These are phyloP conservation scores for Magnolia officinalis DNA, from an alignment of 164 flowering plant genomes.

Conservation along the genomic window DNA sequence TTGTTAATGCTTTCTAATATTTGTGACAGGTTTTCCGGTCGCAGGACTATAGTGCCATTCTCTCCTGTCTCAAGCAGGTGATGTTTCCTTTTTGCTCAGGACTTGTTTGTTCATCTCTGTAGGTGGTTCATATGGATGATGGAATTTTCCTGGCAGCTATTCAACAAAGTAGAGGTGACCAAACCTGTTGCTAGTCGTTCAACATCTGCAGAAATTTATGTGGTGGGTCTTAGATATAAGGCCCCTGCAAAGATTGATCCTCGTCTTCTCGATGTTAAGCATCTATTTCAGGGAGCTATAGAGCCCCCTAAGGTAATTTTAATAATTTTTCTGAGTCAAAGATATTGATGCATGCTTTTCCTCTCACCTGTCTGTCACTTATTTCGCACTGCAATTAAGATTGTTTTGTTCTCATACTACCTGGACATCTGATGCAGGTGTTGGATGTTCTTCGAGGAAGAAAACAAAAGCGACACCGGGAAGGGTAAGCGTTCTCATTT, in stretches of 20 bases:
- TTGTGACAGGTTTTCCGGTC: slow-evolving; percentile 82
- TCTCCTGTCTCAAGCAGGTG: slow-evolving; percentile 85
- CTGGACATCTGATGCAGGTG: slow-evolving; percentile 36
- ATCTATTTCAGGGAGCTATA: slow-evolving; percentile 61
- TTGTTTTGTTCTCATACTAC: not conserved
- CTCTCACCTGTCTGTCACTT: not conserved
- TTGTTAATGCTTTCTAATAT: not conserved
- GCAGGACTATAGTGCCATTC: slow-evolving; percentile 82
- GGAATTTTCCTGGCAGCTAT: slow-evolving; percentile 48
- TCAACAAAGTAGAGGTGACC: slow-evolving; percentile 87
- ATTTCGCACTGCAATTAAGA: not conserved
- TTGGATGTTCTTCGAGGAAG: slow-evolving; percentile 74
- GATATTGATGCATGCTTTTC: not conserved
- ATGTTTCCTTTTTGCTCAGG: not conserved
- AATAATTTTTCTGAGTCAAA: not conserved
- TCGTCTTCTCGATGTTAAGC: slow-evolving; percentile 82
- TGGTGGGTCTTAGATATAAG: slow-evolving; percentile 68
- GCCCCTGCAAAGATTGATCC: slow-evolving; percentile 98
- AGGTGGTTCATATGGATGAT: not conserved
- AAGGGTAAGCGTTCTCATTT: slow-evolving; percentile 47
- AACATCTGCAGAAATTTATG: slow-evolving; percentile 84
- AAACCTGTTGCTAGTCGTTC: slow-evolving; percentile 91
- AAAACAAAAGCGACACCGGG: slow-evolving; percentile 86
- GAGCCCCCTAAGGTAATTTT: slow-evolving; percentile 65
- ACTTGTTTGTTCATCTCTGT: not conserved